Base-by-base conservation (phyloP, 2,329 filamentous ascomycete genomes). In the Colletotrichum cereale region DNA sequence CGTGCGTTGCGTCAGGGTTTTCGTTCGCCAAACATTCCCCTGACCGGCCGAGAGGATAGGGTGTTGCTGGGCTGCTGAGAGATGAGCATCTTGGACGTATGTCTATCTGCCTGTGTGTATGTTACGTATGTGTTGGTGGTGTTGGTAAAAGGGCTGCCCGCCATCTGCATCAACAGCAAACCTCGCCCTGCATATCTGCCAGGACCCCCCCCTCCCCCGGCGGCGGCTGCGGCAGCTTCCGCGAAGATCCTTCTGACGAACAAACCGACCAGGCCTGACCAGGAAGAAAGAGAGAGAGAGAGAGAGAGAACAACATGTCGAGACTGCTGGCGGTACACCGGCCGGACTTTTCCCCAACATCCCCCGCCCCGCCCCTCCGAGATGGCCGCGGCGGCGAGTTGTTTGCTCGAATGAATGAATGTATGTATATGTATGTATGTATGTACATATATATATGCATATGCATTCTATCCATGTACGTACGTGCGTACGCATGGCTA, bases 11-110 rank as follows among this genome's bases (percentile, higher is more conserved):
- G 14, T 12, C 42, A 12, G 42, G 42, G 10, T 24, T 60, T 56
- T 66, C 62, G 62, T 66, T 66, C 63, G 67, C 68, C 68, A 71
- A 68, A 68, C 68, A 53, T 62, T n/a, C 24, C n/a, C 57, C 52
- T 36, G 47, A 36, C 56, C 56, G 65, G 56, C 10, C 36, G 42
- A 60, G 42, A 38, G 18, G 29, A 5, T 10, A 42, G 18, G 26
- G 18, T 53, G 16, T 18, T 18, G 40, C 40, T 42, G 40, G 18
- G 5, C 31, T 42, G 7, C n/a, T 26, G 21, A 44, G 55, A 56
- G 38, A 55, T 62, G 57, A 62, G 56, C 64, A 52, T 40, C 57
- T 40, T 48, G n/a, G 44, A 48, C n/a, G n/a, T 24, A 44, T 42
- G 31, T 8, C 4, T 12, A 11, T 26, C n/a, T 26, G 47, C 11